Evolutionary conservation across 73 alveolate species (phyloP).

Genomic region (Paramecium bursaria): DNA sequence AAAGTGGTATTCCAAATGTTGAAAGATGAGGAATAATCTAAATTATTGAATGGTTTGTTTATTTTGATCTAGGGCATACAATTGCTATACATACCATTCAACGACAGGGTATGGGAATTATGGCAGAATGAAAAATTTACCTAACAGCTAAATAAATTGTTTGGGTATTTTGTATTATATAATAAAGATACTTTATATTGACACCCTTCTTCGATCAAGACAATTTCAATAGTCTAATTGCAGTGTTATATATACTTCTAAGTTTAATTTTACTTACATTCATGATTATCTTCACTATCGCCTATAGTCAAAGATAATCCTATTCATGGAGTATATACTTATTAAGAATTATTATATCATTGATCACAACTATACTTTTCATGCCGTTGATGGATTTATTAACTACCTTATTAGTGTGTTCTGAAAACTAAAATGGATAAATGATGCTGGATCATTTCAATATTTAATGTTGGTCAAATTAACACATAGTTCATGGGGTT

Average conservation of each 20-base stretch:
- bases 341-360: conserved; percentile 14
- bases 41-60: background rate
- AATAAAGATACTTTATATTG: background rate
- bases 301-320: conserved; percentile 14
- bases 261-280: conserved; percentile 13
- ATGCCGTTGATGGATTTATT: conserved; percentile 49
- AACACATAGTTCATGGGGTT: conserved; percentile 45
- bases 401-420: background rate
- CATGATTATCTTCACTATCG: conserved; percentile 16
- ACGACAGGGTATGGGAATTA: background rate
- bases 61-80: conserved; percentile 2
- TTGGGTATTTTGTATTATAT: conserved; percentile 34
- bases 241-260: conserved; percentile 26
- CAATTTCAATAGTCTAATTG: conserved; percentile 2
- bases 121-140: conserved; percentile 26
- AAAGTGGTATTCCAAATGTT: background rate
- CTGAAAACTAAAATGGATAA: too few species aligned
- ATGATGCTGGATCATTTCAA: background rate
- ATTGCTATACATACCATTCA: background rate
- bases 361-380: conserved; percentile 6
- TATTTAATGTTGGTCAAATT: conserved; percentile 34
- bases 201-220: conserved; percentile 3
- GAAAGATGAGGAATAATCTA: conserved; percentile 42
- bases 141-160: conserved; percentile 19
- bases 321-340: conserved; percentile 28